Evolutionary conservation across 306 rosid genomes (phyloP), one percentile per base, ranked within the genome.

Genomic region (Lathyrus oleraceus): DNA sequence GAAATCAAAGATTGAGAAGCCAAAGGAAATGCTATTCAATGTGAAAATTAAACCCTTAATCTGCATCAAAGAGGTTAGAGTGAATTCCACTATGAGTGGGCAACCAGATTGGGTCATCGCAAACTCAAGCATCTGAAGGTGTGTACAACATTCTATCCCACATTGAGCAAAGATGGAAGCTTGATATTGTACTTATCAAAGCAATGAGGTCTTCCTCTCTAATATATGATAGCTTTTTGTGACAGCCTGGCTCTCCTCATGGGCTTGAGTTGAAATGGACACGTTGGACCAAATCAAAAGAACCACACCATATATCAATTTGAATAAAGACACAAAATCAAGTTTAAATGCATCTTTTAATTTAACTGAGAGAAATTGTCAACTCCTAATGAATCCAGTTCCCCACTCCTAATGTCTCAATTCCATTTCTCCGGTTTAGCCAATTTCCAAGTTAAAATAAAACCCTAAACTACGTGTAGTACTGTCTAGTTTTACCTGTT

Each of bases 401-500:
- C 2, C 39, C 10, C 39, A 35, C 39, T 35, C 39, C 2, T 35
- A 6, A 35, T 35, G 39, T 35, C 2, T 35, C 39, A 35, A 35
- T 35, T 35, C 40, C 65, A 28, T 17, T 65, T 73, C 56, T 3
- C 70, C 61, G 63, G 30, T 58, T 67, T 60, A 54, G 71, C 59
- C 35, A 48, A 61, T 48, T 4, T 79, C 67, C 56, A 60, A 61
- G 70, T 64, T 52, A 17, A 71, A 78, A 68, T 65, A 69, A 65
- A 61, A 12, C 25, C 49, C 30, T 51, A 16, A 52, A 35, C 54
- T 30, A 48, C 21, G 15, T 20, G 38, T 10, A 19, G 32, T 59
- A 70, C 57, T 62, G 71, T 23, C 20, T 23, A 51, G 57, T 32
- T 74, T 73, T 81, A 95, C 99, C 99, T 91, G 96, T 72, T 86